Base-by-base conservation (phyloP, 768 basidiomycete genomes). In the Tricholoma bakamatsutake region DNA sequence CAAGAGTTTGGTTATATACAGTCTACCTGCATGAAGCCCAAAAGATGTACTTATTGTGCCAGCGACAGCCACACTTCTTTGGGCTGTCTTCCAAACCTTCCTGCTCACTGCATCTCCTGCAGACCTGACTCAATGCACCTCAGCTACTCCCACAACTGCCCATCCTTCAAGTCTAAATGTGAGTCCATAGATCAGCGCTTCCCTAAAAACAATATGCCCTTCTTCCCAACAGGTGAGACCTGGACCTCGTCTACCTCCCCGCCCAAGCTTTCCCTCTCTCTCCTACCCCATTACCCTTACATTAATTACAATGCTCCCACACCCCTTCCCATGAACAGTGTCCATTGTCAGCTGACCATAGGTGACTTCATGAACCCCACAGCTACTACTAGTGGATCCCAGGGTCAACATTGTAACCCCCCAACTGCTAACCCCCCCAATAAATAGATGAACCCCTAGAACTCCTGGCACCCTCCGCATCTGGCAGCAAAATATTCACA, bases 401-500 rank as follows among this genome's bases (percentile, higher is more conserved):
- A 50, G n/a, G 18, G 21, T 9, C 18, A 31, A 7, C 13, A 10
- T 39, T 40, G 2, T n/a, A 28, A 30, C 27, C 6, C 7, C 28
- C 49, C 28, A 24, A 5, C 18, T 4, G 9, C 43, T 28, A 34
- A 24, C 21, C 21, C 21, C 21, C 21, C 21, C 21, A 24, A 24
- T 24, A 3, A 24, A 24, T 24, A 24, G 47, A 51, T 5, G 30
- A 43, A 17, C 42, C 4, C 15, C 39, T 21, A 46, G 27, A 18
- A n/a, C 33, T 4, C 50, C 51, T 28, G 15, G 34, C 2, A 27
- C n/a, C 5, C 50, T 69, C 9, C 37, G 62, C 0, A 66, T 71
- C 5, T 64, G 62, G 61, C 69, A 69, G 51, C 67, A 67, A 28
- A 73, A 72, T 33, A 10, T 67, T 1, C 60, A 61, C 57, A 67